These are phyloP conservation scores for Lipomyces japonicus DNA, from an alignment of 805 yeast species.

Conservation along the genomic window DNA sequence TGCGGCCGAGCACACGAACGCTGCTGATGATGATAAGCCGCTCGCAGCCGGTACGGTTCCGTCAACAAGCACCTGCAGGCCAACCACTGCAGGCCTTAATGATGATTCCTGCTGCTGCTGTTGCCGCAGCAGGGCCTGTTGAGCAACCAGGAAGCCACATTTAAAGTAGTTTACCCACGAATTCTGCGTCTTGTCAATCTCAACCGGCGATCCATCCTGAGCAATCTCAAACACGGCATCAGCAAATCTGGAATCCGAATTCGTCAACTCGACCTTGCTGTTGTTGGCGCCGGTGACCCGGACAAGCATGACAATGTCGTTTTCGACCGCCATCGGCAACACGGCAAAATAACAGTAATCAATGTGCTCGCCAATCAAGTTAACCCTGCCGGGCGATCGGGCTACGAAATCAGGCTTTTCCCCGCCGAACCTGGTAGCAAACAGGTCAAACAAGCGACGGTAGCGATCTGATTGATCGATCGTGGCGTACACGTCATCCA, in stretches of 20 bases:
- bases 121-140: conserved; percentile 2
- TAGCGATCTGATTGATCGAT: conserved; percentile 10
- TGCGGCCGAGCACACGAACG: conserved; percentile 62
- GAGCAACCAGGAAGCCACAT: conserved; percentile 22
- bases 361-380: conserved; percentile 69
- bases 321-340: conserved; percentile 69
- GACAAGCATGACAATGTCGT: conserved; percentile 58
- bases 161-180: conserved; percentile 56
- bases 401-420: conserved; percentile 45
- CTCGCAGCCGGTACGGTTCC: conserved; percentile 71
- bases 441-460: conserved; percentile 4
- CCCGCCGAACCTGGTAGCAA: conserved; percentile 1
- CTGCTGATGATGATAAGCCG: conserved; percentile 68
- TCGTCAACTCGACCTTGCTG: neutral
- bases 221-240: conserved; percentile 7
- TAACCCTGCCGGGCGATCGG: conserved; percentile 70
- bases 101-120: neutral
- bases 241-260: neutral
- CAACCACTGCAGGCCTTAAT: conserved; percentile 4
- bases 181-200: conserved; percentile 43
- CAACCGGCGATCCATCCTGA: neutral
- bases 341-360: conserved; percentile 66
- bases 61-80: conserved; percentile 48
- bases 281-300: conserved; percentile 5
- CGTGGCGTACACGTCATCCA: conserved; percentile 11